Evolutionary conservation across 805 yeast genomes (phyloP).

Genomic region (Cyberlindnera subsufficiens): DNA sequence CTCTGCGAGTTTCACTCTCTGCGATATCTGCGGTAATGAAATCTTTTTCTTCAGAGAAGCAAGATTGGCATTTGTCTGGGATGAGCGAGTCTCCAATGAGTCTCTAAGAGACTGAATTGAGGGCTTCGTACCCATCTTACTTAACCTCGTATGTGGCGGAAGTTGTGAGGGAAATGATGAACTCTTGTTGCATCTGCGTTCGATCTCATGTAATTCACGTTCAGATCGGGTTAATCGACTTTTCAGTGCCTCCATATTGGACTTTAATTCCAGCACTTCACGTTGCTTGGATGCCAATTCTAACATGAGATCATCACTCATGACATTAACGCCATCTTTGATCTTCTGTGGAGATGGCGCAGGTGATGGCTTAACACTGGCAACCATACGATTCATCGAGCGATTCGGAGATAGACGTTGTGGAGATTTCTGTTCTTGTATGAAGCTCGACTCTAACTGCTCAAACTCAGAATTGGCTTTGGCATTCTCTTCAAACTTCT

Average conservation of each 20-base stretch:
- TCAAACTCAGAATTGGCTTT: conserved; percentile 13
- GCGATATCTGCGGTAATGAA: conserved; percentile 16
- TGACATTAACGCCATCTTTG: not conserved
- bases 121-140: conserved; percentile 7
- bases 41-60: conserved; percentile 17
- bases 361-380: not conserved
- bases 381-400: not conserved
- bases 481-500: conserved; percentile 10
- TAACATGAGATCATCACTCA: conserved; percentile 25
- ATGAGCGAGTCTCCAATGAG: conserved; percentile 2
- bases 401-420: conserved; percentile 1
- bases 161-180: conserved; percentile 1
- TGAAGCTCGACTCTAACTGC: conserved; percentile 6
- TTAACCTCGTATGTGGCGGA: not conserved
- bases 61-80: conserved; percentile 12
- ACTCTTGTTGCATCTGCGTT: conserved; percentile 24
- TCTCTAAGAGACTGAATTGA: conserved; percentile 11
- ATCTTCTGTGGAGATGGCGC: not conserved
- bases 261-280: conserved; percentile 42
- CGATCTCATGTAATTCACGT: conserved; percentile 31
- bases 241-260: conserved; percentile 29
- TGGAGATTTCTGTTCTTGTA: not conserved
- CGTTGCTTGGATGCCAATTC: conserved; percentile 48
- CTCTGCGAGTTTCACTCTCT: conserved; percentile 3
- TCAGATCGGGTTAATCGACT: conserved; percentile 34